Evolutionary conservation across 1,284 basidiomycete genomes (phyloP), one percentile per base, ranked within the genome.

Genomic region (Stygiomarasmius scandens): DNA sequence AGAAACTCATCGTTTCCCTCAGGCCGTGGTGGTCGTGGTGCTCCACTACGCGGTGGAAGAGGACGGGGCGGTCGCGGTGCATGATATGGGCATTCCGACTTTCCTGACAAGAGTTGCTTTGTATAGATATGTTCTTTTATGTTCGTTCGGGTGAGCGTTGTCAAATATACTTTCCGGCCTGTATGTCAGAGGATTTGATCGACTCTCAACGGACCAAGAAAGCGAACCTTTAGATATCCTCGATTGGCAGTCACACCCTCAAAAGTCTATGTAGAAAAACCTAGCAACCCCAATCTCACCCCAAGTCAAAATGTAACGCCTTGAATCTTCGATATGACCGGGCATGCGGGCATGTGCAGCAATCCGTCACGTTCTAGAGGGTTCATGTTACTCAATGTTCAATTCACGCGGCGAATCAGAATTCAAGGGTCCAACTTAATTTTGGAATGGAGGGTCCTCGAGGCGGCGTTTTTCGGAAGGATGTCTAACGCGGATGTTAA

Each of bases 11-110:
- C 44, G 25, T 38, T 62, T 53, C 32, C 27, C 56, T 49, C 49
- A 60, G 65, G 65, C 53, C 68, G 71, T 19, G 67, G 70, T 32
- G 74, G 77, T 58, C 74, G 82, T 49, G 82, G 83, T 19, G 53
- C 52, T 24, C 58, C 61, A 38, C 52, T 77, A 61, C 79, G 84
- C 25, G 61, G 61, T 38, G 61, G 61, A 16, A 54, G 61, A 45
- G 58, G 61, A 20, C 47, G 61, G 27, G 61, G 61, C 19, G 38
- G 38, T 12, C 38, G 38, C 16, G 38, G 38, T n/a, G 16, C 16
- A 41, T 41, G 38, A 41, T 41, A 41, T 4, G 16, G 38, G n/a
- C 11, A 41, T 9, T 41, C n/a, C 14, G 38, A 19, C 12, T 32
- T 32, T 32, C 29, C 29, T n/a, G n/a, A n/a, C n/a, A n/a, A n/a